Conservation (phyloP, 23 red algal species). For the Agarophyton chilense region DNA sequence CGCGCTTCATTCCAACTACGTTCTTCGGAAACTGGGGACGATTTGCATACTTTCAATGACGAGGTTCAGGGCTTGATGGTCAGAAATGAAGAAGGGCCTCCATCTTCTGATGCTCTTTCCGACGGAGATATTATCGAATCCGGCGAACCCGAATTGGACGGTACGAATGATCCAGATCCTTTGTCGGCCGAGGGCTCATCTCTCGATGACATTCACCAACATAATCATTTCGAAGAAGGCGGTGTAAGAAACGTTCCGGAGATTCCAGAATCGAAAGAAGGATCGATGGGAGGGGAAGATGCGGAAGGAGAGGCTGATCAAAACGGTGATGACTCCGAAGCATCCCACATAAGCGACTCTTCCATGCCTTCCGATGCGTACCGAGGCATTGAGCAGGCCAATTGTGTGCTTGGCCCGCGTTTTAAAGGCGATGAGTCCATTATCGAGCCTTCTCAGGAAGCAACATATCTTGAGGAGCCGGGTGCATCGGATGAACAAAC, state of each 20-base stretch:
- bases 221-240: neutral
- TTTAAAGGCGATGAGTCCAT: neutral
- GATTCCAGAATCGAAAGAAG: neutral
- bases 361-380: too few relatives aligned
- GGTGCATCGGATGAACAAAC: neutral
- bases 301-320: neutral
- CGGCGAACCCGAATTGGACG: too few relatives aligned
- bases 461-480: neutral
- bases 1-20: neutral
- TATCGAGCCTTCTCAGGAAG: neutral
- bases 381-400: too few relatives aligned
- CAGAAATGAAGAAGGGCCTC: neutral
- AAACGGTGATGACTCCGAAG: neutral
- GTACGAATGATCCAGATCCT: too few relatives aligned
- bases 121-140: neutral
- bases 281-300: neutral
- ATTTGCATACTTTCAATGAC: neutral
- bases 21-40: neutral
- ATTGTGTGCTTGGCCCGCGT: neutral
- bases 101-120: neutral
- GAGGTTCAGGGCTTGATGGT: neutral
- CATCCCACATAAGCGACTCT: neutral
- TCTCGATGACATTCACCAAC: neutral
- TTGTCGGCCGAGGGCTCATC: too few relatives aligned
- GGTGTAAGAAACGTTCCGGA: neutral